Conservation (phyloP, 805 yeast genomes). For the Kurtzmaniella fragi region DNA sequence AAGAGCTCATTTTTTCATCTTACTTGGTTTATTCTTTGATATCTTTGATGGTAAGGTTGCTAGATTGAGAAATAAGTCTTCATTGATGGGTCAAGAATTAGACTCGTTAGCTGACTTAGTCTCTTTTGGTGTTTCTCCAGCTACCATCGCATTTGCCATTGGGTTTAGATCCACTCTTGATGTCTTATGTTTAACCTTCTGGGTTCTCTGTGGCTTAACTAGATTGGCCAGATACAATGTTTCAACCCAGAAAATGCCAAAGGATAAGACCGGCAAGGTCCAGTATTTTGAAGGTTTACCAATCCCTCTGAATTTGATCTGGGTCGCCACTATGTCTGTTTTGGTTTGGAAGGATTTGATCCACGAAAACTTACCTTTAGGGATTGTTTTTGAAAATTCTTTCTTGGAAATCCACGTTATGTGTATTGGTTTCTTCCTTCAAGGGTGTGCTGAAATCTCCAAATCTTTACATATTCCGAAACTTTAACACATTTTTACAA, state of each 20-base stretch:
- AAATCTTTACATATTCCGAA: slow-evolving; percentile 90
- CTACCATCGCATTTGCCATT: slow-evolving; percentile 83
- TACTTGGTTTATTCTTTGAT: slow-evolving; percentile 92
- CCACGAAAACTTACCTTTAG: slow-evolving; percentile 58
- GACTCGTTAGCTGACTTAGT: slow-evolving; percentile 94
- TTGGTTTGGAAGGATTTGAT: slow-evolving; percentile 52
- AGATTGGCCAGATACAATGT: slow-evolving; percentile 95
- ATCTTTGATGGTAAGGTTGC: slow-evolving; percentile 98
- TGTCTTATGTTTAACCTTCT: slow-evolving; percentile 67
- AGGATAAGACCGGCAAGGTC: slow-evolving; percentile 81
- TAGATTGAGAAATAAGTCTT: slow-evolving; percentile 83
- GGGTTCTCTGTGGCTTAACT: slow-evolving; percentile 90
- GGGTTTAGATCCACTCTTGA: slow-evolving; percentile 87
- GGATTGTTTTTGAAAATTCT: slow-evolving; percentile 50
- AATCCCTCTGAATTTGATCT: slow-evolving; percentile 77
- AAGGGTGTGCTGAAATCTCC: slow-evolving; percentile 89
- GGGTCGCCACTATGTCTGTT: slow-evolving; percentile 70
- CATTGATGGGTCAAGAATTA: slow-evolving; percentile 94
- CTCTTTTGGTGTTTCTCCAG: slow-evolving; percentile 95
- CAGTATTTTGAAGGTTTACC: slow-evolving; percentile 96
- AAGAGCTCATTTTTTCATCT: slow-evolving; percentile 83
- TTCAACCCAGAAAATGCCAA: slow-evolving; percentile 88
- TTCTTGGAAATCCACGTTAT: slow-evolving; percentile 73
- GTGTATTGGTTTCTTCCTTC: slow-evolving; percentile 57
- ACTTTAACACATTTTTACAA: slow-evolving; percentile 36